Base-by-base conservation (phyloP, 257 asterid genomes). In the Solanum pinnatisectum region DNA sequence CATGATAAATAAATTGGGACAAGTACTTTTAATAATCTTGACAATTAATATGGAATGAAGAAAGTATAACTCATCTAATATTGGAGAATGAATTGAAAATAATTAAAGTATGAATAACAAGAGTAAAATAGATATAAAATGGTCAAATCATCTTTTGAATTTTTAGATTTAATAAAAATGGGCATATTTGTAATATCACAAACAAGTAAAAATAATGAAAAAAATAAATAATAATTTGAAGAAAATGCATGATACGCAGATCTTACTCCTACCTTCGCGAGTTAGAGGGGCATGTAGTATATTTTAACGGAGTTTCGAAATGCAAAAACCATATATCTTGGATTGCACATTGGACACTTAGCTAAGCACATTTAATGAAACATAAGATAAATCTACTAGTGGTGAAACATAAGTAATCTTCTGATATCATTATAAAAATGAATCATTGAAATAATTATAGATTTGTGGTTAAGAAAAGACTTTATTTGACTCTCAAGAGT, bases 11-110 rank as follows among this genome's bases (percentile, higher is more conserved):
- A 2, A 63, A n/a, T 63, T 25, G 71, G 0, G 33, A 65, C 3
- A 65, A 10, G 0, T n/a, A n/a, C 2, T n/a, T n/a, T 0, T 65
- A 10, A 1, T 65, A n/a, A 5, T n/a, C 8, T n/a, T 4, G 33
- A 63, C 15, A n/a, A 10, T 3, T n/a, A 63, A 63, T 63, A 63
- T 63, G 27, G 2, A 4, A n/a, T 2, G 7, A 63, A 23, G 70
- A 63, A 5, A 60, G 1, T 59, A 60, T 10, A 63, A 60, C 1
- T 23, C 30, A 4, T 23, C 14, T 60, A 8, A 60, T 65, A 14
- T 65, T 23, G 0, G 8, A 10, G 1, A 65, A 59, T 20, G 2
- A 59, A 59, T 59, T n/a, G 6, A 2, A n/a, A n/a, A 67, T 67
- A 67, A 27, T 67, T 67, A 25, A 25, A 25, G 0, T 25, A 67